Conservation (phyloP, 352 stramenopile species). For the Aphanomyces euteiches region DNA sequence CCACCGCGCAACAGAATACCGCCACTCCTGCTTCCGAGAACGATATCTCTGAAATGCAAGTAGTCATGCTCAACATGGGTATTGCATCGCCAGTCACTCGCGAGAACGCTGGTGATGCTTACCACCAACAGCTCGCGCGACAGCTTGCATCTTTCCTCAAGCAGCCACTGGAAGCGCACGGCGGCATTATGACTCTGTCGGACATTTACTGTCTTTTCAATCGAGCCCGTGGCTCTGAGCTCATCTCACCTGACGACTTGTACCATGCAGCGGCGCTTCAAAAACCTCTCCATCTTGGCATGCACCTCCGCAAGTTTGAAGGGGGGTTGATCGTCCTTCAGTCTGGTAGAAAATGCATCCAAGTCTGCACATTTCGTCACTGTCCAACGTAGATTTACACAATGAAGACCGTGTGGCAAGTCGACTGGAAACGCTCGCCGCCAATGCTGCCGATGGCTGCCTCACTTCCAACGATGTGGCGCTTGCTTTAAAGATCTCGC, state of each 20-base stretch:
- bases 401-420: conserved; percentile 79
- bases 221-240: conserved; percentile 92
- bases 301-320: conserved; percentile 91
- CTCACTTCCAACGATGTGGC: conserved; percentile 91
- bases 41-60: conserved; percentile 74
- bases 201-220: conserved; percentile 99
- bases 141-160: conserved; percentile 87
- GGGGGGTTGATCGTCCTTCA: conserved; percentile 93
- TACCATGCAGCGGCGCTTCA: conserved; percentile 86
- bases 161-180: conserved; percentile 78
- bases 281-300: conserved; percentile 82
- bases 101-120: conserved; percentile 81
- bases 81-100: conserved; percentile 91
- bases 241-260: conserved; percentile 97
- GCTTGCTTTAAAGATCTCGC: conserved; percentile 88
- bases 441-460: conserved; percentile 62
- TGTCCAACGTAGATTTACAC: conserved; percentile 54
- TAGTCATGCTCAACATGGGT: conserved; percentile 90
- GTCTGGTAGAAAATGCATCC: conserved; percentile 46
- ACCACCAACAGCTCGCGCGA: conserved; percentile 87
- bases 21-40: conserved; percentile 34
- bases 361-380: conserved; percentile 38
- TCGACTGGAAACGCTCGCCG: conserved; percentile 67
- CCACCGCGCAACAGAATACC: conserved; percentile 39
- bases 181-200: conserved; percentile 97